Evolutionary conservation across 1,139 yeast species (phyloP).

Genomic region (Blastobotrys serpentis): DNA sequence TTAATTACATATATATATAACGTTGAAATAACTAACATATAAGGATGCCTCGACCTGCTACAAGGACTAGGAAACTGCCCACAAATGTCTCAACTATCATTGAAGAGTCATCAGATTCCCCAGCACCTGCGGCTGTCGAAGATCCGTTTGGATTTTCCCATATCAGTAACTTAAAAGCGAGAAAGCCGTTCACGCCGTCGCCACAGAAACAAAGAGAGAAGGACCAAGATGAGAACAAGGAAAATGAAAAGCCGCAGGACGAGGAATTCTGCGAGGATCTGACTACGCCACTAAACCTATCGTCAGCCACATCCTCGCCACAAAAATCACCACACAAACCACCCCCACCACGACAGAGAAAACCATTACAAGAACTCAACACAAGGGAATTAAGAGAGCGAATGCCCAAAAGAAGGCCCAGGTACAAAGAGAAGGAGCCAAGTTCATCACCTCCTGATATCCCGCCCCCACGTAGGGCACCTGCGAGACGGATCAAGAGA

Average conservation of each 20-base stretch:
- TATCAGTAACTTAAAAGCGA: slow-evolving; percentile 4
- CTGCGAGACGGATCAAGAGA: background rate
- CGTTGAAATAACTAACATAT: background rate
- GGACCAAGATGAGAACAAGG: slow-evolving; percentile 9
- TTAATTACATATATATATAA: background rate
- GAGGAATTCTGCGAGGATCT: background rate
- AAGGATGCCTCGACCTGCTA: slow-evolving; percentile 19
- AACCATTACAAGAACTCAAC: slow-evolving; percentile 9
- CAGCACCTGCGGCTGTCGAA: background rate
- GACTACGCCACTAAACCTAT: slow-evolving; percentile 1
- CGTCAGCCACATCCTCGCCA: slow-evolving; percentile 7
- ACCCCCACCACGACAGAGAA: slow-evolving; percentile 9
- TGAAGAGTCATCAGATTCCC: slow-evolving; percentile 12
- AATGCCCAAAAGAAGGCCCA: slow-evolving; percentile 13
- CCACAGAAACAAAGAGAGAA: slow-evolving; percentile 9
- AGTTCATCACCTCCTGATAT: no score
- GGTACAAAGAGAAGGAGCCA: slow-evolving; percentile 8
- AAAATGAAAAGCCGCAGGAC: slow-evolving; percentile 10
- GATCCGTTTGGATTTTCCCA: slow-evolving; percentile 12
- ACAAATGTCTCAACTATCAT: slow-evolving; percentile 19
- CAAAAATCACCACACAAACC: slow-evolving; percentile 15
- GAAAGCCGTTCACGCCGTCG: slow-evolving; percentile 11
- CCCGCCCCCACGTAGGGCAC: background rate
- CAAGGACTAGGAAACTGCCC: slow-evolving; percentile 8
- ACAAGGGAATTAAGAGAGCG: slow-evolving; percentile 15